A percentile compares a stretch with the other conserved stretches of the same genome.
Conservation (phyloP, 2,329 filamentous ascomycete genomes). For the Boeremia lycopersici region DNA sequence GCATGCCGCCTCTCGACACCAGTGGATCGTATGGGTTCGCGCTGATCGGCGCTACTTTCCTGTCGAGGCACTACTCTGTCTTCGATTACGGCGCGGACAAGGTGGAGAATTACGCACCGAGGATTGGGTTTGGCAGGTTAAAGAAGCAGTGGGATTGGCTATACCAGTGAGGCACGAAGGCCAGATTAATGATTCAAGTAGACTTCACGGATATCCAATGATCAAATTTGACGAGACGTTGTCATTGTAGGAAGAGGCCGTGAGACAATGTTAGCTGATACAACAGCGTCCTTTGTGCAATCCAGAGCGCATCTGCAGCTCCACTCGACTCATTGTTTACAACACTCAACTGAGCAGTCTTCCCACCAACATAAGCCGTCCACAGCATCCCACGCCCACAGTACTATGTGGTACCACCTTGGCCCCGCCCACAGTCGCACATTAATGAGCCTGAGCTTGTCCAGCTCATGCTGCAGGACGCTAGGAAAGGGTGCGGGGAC, state of each 20-base stretch:
- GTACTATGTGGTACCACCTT: no score
- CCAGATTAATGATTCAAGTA: not conserved
- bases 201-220: not conserved
- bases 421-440: not conserved
- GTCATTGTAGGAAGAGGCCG: no score
- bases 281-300: no score
- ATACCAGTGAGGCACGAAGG: not conserved
- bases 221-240: no score
- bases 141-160: conserved; percentile 28
- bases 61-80: conserved; percentile 19
- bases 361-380: not conserved
- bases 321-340: not conserved
- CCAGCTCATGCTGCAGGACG: no score
- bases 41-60: conserved; percentile 19
- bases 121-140: conserved; percentile 24
- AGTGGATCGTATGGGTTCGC: conserved; percentile 11
- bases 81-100: conserved; percentile 23
- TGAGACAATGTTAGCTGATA: no score
- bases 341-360: no score
- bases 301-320: no score
- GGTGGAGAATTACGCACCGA: conserved; percentile 21
- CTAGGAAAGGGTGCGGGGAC: no score
- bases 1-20: conserved; percentile 24
- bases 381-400: not conserved
- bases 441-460: no score